A percentile compares a stretch with the other conserved stretches of the same genome.
Evolutionary conservation across 1,284 basidiomycete genomes (phyloP).

Genomic region (Fereydounia khargensis): DNA sequence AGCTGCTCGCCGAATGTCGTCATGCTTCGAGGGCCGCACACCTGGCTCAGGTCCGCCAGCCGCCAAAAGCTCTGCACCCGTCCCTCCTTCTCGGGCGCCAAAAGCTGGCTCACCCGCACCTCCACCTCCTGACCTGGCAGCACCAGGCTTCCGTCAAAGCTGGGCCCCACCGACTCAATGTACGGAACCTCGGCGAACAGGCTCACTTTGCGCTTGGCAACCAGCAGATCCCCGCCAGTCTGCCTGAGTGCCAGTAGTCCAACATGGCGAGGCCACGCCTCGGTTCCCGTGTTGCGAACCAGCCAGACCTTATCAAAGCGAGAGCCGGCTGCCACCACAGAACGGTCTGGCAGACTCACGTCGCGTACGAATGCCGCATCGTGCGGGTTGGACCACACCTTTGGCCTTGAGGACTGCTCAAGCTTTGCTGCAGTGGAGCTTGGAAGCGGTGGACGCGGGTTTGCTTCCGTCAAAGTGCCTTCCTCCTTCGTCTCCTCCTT

Average conservation of each 20-base stretch:
- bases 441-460: background rate
- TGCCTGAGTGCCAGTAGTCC: constrained; percentile 64
- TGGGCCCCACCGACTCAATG: constrained; percentile 30
- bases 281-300: constrained; percentile 67
- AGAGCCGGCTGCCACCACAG: constrained; percentile 74
- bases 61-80: constrained; percentile 74
- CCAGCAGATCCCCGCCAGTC: constrained; percentile 66
- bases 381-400: constrained; percentile 56
- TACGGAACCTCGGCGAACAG: background rate
- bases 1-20: constrained; percentile 70
- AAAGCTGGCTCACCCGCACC: constrained; percentile 69
- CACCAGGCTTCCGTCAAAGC: constrained; percentile 63
- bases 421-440: no score
- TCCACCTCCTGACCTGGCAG: constrained; percentile 65
- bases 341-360: constrained; percentile 71
- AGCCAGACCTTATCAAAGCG: constrained; percentile 80
- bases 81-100: constrained; percentile 73
- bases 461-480: no score
- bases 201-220: constrained; percentile 22
- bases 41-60: constrained; percentile 64
- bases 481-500: no score
- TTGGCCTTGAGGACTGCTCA: no score
- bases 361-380: constrained; percentile 68
- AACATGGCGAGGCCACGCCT: constrained; percentile 65
- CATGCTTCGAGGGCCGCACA: background rate